Percentiles rank a stretch among this genome's conserved stretches.
Conservation (phyloP, 2,329 filamentous ascomycete genomes). For the Ceratocystis eucalypticola region DNA sequence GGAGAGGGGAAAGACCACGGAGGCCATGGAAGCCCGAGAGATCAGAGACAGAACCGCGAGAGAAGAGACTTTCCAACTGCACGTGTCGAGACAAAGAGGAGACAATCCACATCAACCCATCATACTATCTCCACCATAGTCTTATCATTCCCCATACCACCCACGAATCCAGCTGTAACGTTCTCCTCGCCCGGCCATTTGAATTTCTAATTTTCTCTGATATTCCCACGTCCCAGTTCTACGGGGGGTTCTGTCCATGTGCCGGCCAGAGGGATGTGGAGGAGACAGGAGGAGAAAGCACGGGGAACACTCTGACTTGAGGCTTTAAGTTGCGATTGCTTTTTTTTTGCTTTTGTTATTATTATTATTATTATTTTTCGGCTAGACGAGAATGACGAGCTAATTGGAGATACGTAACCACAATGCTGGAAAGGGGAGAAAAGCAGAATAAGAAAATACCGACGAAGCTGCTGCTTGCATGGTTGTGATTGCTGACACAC, state of each 20-base stretch:
- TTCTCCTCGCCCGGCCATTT: neutral
- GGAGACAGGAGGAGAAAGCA: neutral
- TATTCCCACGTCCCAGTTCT: neutral
- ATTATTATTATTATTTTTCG: neutral
- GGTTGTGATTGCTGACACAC: neutral
- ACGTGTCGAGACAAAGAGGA: neutral
- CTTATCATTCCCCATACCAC: neutral
- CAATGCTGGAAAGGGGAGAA: constrained; percentile 5
- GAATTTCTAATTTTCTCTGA: neutral
- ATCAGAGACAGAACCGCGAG: neutral
- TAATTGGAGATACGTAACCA: constrained; percentile 2
- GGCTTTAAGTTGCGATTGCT: neutral
- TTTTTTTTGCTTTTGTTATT: neutral
- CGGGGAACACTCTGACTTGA: neutral
- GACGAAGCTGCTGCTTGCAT: neutral
- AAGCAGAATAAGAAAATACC: neutral
- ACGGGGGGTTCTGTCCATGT: too few relatives aligned
- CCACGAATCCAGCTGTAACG: neutral
- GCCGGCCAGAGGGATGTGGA: too few relatives aligned
- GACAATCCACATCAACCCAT: neutral
- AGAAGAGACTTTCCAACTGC: neutral
- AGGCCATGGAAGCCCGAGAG: neutral
- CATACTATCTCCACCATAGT: neutral
- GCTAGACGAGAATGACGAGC: neutral
- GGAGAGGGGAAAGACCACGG: neutral